Conservation (phyloP, 805 yeast genomes). For the Yamadazyma laniorum region DNA sequence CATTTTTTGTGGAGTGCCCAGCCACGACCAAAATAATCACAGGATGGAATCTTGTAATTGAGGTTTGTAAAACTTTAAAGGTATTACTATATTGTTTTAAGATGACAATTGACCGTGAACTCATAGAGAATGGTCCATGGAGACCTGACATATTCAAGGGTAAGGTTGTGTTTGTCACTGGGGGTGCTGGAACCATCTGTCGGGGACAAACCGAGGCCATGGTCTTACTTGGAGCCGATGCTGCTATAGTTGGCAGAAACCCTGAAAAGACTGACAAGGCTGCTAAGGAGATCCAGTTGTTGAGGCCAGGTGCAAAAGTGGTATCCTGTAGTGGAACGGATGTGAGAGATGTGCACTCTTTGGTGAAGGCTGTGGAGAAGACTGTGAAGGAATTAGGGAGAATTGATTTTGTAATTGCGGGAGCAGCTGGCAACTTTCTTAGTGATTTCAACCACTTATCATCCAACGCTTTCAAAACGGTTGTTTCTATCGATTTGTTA, state of each 20-base stretch:
- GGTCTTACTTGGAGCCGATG: constrained; percentile 82
- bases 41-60: too few relatives aligned
- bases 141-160: constrained; percentile 70
- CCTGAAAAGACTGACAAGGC: constrained; percentile 59
- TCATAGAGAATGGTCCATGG: constrained; percentile 31
- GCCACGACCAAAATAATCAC: too few relatives aligned
- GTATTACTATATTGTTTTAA: too few relatives aligned
- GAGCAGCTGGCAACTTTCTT: constrained; percentile 45
- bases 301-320: constrained; percentile 62
- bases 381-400: constrained; percentile 49
- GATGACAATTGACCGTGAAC: constrained; percentile 17
- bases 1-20: neutral
- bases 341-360: constrained; percentile 63
- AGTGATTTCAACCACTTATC: constrained; percentile 44
- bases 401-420: constrained; percentile 44
- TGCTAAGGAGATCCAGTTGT: constrained; percentile 56
- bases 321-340: constrained; percentile 69
- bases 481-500: constrained; percentile 37
- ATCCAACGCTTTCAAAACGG: constrained; percentile 40
- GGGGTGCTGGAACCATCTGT: constrained; percentile 95
- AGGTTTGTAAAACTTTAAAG: too few relatives aligned
- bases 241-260: constrained; percentile 81
- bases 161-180: constrained; percentile 88
- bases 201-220: constrained; percentile 84
- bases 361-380: constrained; percentile 59